Evolutionary conservation across 768 basidiomycete species (phyloP), one percentile per base, ranked within the genome.

Genomic region (Naematelia encephala): DNA sequence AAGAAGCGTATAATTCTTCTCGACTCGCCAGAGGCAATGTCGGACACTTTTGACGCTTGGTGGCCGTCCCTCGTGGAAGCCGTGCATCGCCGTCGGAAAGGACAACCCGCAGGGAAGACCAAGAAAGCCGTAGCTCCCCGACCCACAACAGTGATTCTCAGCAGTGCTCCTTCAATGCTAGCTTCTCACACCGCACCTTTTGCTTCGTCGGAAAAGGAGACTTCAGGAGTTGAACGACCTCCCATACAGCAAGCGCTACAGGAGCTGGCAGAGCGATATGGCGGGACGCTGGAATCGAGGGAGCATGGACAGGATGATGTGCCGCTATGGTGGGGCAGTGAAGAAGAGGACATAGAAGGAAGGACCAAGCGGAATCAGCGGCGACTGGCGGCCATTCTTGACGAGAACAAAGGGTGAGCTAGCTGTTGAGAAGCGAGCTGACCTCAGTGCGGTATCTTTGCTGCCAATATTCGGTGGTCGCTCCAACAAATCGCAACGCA

Each of bases 101-200:
- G 59, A 14, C 51, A 52, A 48, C n/a, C 51, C 2, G 44, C 54
- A 19, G 28, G 42, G 34, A 52, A 34, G 27, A 60, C 29, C 22
- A 54, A 52, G 25, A 51, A 34, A 13, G 29, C 22, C 10, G 43
- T 25, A 4, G 34, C 57, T 1, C 29, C 45, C 5, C 50, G 84
- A 69, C 89, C 91, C 2, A 88, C 87, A 66, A 84, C 86, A 5
- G 90, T 96, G 48, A 81, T 96, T 16, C 88, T 94, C 67, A 90
- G 91, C n/a, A 85, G 90, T 68, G 86, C 87, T 0, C 90, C 91
- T 25, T 79, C 88, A 2, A 78, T 91, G n/a, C 78, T 84, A 13
- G 57, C 62, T 54, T 81, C 78, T 61, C 76, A 82, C 27, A 52
- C 34, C 10, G 5, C 76, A 79, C 16, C 60, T 69, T 4, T 78